phyloP scores from a whole-genome alignment of 345 rosid genomes.

The Lumnitzera racemosa region DNA sequence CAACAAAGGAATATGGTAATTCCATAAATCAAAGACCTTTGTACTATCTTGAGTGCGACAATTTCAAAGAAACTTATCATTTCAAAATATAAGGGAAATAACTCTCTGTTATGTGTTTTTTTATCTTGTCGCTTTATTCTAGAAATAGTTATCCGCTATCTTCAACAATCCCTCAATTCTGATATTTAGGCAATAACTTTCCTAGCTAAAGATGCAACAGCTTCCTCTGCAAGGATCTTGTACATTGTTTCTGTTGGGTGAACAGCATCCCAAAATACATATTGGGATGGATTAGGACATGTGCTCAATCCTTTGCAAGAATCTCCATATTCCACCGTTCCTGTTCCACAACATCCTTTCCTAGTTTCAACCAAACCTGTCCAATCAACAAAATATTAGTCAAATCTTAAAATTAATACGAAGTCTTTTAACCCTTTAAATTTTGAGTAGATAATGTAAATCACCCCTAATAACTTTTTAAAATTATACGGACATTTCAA shows the following conservation, averaged over 20 bases:
- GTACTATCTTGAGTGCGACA: too few relatives aligned
- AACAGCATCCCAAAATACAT: constrained; percentile 77
- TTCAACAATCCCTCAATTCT: too few relatives aligned
- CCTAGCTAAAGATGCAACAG: constrained; percentile 27
- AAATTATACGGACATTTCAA: too few relatives aligned
- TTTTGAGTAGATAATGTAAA: too few relatives aligned
- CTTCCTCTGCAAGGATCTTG: constrained; percentile 43
- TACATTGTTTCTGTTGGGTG: constrained; percentile 83
- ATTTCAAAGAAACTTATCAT: too few relatives aligned
- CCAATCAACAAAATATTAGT: neutral
- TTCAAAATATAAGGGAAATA: too few relatives aligned
- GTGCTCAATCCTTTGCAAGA: constrained; percentile 56
- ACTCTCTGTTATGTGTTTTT: too few relatives aligned
- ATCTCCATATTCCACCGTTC: constrained; percentile 59
- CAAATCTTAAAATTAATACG: neutral
- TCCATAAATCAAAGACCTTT: too few relatives aligned
- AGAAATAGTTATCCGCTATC: too few relatives aligned
- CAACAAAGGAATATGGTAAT: too few relatives aligned
- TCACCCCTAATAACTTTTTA: too few relatives aligned
- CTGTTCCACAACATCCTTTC: constrained; percentile 80
- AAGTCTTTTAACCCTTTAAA: neutral
- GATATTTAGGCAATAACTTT: constrained; percentile 3
- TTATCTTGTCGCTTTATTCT: too few relatives aligned
- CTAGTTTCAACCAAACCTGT: constrained; percentile 48
- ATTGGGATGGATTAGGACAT: constrained; percentile 54